Base-by-base conservation (phyloP, 139 green algal species). In the Picochlorum sp. region DNA sequence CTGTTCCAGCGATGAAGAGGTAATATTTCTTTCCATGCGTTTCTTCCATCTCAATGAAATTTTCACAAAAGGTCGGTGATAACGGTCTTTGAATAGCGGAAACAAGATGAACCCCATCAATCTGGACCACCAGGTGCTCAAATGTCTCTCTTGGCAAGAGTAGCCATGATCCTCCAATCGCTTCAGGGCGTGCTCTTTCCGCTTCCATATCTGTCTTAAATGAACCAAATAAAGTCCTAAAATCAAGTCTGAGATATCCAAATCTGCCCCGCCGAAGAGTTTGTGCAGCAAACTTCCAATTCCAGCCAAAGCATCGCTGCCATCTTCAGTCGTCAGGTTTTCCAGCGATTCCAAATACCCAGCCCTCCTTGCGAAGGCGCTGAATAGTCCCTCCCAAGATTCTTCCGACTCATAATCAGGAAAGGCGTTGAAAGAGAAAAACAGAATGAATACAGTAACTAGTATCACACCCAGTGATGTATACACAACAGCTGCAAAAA, bases 241-340 rank as follows among this genome's bases (percentile, higher is more conserved):
- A 13, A 76, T 4, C 58, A 20, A 21, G 66, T 66, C 69, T 41
- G 71, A 66, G n/a, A 65, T 47, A 50, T 77, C 71, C 23, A 77
- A 30, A 50, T 77, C 71, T 13, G 69, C 68, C 21, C 63, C 71
- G 23, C 71, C 71, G 20, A 77, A 69, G 8, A 77, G 37, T 34
- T 64, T 28, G 47, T 69, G 63, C 8, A 77, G 46, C 7, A 56
- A 72, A 37, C 52, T 52, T 6, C 57, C 71, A 21, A 77, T 72
- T n/a, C 71, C 71, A 1, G 34, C 61, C 38, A 49, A 37, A 20
- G 65, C 65, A 10, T 56, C 26, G 8, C 10, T 34, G 4, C 54
- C 51, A 56, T 13, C 41, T 24, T 26, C 49, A 4, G 56, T 58
- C 5, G 45, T 63, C 4, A 24, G 24, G 38, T 47, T 32, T 30